Evolutionary conservation across 1,284 basidiomycete genomes (phyloP).

Genomic region (Naganishia liquefaciens): DNA sequence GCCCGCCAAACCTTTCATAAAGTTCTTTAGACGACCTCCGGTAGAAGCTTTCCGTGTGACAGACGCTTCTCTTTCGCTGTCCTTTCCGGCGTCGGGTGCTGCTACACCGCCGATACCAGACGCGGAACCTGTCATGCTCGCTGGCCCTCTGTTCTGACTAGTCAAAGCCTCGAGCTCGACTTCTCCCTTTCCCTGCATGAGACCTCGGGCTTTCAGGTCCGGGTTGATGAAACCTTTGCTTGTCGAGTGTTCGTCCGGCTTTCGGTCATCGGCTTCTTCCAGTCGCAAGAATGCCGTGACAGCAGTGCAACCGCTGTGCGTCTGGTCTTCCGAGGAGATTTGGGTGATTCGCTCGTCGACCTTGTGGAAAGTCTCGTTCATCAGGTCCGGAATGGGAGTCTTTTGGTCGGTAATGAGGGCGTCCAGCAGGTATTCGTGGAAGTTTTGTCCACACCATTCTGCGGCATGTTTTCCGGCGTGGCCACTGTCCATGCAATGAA

Average conservation of each 20-base stretch:
- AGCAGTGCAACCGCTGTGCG: constrained; percentile 95
- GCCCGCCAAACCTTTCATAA: constrained; percentile 51
- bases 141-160: constrained; percentile 21
- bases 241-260: constrained; percentile 17
- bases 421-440: constrained; percentile 68
- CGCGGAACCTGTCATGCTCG: constrained; percentile 7
- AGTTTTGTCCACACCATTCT: constrained; percentile 96
- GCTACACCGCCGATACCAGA: constrained; percentile 5
- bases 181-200: constrained; percentile 51
- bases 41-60: constrained; percentile 26
- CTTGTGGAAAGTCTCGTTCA: constrained; percentile 90
- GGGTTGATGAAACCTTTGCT: constrained; percentile 48
- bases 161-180: constrained; percentile 47
- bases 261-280: constrained; percentile 64
- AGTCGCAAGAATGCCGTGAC: constrained; percentile 96
- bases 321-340: constrained; percentile 81
- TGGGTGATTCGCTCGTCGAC: constrained; percentile 81
- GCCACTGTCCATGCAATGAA: constrained; percentile 57
- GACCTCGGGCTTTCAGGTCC: constrained; percentile 42
- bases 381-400: constrained; percentile 75
- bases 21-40: constrained; percentile 44
- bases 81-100: constrained; percentile 2
- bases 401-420: constrained; percentile 48
- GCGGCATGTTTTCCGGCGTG: constrained; percentile 98
- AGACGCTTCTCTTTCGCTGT: constrained; percentile 22